Percentiles rank a stretch among this genome's conserved stretches.
phyloP scores from a whole-genome alignment of 129 eudicot species.

The Flaveria ramosissima region DNA sequence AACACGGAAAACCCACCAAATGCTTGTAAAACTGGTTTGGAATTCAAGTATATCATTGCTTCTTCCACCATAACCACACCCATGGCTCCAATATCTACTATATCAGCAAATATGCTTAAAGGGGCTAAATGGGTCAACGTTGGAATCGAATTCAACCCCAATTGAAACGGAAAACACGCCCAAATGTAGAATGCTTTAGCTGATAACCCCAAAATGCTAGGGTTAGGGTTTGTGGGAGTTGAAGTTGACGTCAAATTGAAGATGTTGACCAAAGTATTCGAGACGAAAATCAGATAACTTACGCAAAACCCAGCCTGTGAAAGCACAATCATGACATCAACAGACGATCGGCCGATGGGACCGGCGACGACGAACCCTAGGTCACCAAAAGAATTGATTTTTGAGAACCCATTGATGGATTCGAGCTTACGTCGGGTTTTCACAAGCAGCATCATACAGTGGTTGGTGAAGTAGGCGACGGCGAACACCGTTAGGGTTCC shows the following conservation, averaged over 20 bases:
- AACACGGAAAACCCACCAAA: conserved; percentile 63
- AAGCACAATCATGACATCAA: conserved; percentile 77
- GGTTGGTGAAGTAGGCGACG: conserved; percentile 59
- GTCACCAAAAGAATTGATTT: conserved; percentile 84
- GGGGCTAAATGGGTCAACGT: conserved; percentile 90
- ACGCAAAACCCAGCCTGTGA: conserved; percentile 95
- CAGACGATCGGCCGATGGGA: conserved; percentile 61
- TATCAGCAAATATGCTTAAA: conserved; percentile 82
- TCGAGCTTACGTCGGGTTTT: conserved; percentile 58
- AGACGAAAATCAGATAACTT: conserved; percentile 77
- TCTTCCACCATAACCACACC: conserved; percentile 87
- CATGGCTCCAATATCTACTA: conserved; percentile 85
- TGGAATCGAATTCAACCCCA: conserved; percentile 79
- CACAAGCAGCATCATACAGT: conserved; percentile 70
- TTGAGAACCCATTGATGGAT: conserved; percentile 34
- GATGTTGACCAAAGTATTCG: conserved; percentile 58
- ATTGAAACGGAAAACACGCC: conserved; percentile 82
- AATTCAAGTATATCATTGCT: conserved; percentile 42
- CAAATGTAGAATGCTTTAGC: conserved; percentile 62
- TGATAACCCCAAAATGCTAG: conserved; percentile 44
- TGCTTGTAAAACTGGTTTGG: conserved; percentile 48
- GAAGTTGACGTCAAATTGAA: conserved; percentile 37
- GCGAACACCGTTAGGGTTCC: conserved; percentile 57
- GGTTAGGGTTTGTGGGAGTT: conserved; percentile 16
- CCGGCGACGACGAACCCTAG: conserved; percentile 85